These are phyloP conservation scores for Cryomyces minteri DNA, from an alignment of 495 filamentous ascomycete species.

Conservation along the genomic window DNA sequence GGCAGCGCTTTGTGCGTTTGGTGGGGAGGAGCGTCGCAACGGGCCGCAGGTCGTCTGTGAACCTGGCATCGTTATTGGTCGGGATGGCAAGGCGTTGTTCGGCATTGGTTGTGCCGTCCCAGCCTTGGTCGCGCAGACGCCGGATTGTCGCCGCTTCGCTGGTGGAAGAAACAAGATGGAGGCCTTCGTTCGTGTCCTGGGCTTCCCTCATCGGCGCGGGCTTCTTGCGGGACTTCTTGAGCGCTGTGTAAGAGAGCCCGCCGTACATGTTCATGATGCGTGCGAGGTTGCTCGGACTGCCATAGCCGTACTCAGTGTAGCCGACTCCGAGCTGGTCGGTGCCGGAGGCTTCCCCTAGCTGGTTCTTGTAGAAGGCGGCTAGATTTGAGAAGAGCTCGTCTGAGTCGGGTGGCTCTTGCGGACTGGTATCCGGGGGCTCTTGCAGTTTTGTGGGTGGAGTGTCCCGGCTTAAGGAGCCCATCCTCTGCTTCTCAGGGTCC, in stretches of 20 bases:
- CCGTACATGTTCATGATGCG: constrained; percentile 88
- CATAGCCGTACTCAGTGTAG: constrained; percentile 39
- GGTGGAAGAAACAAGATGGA: constrained; percentile 32
- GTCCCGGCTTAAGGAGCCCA: too few species aligned
- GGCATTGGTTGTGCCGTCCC: constrained; percentile 33
- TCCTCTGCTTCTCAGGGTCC: constrained; percentile 23
- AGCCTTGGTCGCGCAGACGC: constrained; percentile 28
- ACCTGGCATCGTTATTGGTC: constrained; percentile 19
- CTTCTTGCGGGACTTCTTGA: constrained; percentile 33
- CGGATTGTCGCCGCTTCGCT: constrained; percentile 29
- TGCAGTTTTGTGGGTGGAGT: constrained; percentile 12
- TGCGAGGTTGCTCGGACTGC: constrained; percentile 60
- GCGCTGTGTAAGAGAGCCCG: constrained; percentile 42
- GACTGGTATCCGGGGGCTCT: not conserved
- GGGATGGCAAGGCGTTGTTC: constrained; percentile 32
- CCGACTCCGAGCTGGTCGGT: constrained; percentile 19
- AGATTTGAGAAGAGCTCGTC: constrained; percentile 19
- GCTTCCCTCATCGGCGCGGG: constrained; percentile 63
- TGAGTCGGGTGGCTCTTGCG: constrained; percentile 1
- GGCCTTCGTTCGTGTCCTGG: constrained; percentile 44
- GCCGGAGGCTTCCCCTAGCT: constrained; percentile 40
- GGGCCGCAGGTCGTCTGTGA: constrained; percentile 54
- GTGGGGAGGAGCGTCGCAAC: constrained; percentile 66
- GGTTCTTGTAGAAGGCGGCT: constrained; percentile 27
- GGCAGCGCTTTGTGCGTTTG: constrained; percentile 84